Conservation (phyloP, 257 asterid species). For the Solanum sejunctum region DNA sequence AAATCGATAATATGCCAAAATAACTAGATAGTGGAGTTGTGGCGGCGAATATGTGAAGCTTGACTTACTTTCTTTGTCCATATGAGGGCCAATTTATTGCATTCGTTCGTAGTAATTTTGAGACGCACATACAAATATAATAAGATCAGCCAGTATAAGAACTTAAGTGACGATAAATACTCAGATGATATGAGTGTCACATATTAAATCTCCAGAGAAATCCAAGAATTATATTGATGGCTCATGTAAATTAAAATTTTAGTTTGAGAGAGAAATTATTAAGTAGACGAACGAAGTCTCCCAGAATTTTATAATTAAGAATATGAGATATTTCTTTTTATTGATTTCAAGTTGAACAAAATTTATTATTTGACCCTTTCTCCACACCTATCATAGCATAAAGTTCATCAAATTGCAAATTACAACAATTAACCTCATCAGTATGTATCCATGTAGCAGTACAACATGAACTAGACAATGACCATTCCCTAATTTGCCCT, state of each 20-base stretch:
- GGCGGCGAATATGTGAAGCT: fast-evolving
- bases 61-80: not conserved
- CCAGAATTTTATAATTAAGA: not conserved
- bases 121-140: not conserved
- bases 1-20: not conserved
- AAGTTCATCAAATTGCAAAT: slow-evolving; percentile 47
- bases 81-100: not conserved
- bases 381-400: slow-evolving; percentile 44
- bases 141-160: not conserved
- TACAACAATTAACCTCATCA: slow-evolving; percentile 6
- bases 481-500: not conserved
- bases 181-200: not conserved
- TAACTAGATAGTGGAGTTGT: not conserved
- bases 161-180: not conserved
- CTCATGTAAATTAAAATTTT: not conserved
- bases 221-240: not conserved
- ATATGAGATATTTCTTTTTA: not conserved
- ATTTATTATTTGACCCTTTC: not conserved
- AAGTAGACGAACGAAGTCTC: not conserved
- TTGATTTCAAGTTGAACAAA: not conserved
- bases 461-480: slow-evolving; percentile 39
- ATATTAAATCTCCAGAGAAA: not conserved
- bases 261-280: not conserved
- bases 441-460: slow-evolving; percentile 29
- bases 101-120: not conserved